Conservation (phyloP, 768 basidiomycete genomes). For the Brasilioporus rufonigricans region DNA sequence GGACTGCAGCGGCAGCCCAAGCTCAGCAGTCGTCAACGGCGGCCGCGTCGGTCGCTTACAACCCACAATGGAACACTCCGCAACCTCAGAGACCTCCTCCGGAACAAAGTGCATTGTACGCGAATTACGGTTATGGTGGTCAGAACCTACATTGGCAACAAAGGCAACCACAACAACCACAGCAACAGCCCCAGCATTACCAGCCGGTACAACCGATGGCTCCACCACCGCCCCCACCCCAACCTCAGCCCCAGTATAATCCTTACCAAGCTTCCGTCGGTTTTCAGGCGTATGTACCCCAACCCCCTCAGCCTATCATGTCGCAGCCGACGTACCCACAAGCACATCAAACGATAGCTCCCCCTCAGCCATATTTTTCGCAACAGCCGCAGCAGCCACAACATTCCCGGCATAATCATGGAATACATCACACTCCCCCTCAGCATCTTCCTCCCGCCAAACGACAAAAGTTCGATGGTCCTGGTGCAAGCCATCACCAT, state of each 20-base stretch:
- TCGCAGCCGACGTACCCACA: conserved; percentile 50
- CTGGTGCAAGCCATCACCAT: conserved; percentile 45
- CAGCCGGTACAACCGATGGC: conserved; percentile 50
- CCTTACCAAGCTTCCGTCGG: conserved; percentile 71
- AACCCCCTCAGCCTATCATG: conserved; percentile 51
- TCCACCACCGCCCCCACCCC: conserved; percentile 53
- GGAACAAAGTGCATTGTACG: conserved; percentile 83
- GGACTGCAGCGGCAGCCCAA: conserved; percentile 61
- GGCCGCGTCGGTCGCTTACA: conserved; percentile 48
- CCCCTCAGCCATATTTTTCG: conserved; percentile 41
- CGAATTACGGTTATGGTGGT: conserved; percentile 88
- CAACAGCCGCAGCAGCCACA: conserved; percentile 38
- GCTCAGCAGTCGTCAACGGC: conserved; percentile 30
- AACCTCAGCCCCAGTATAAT: conserved; percentile 64
- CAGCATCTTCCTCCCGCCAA: conserved; percentile 92
- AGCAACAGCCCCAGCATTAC: conserved; percentile 43
- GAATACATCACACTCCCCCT: conserved; percentile 60
- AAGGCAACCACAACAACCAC: conserved; percentile 62
- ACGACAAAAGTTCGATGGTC: conserved; percentile 84
- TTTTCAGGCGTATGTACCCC: conserved; percentile 67
- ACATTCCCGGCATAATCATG: conserved; percentile 49
- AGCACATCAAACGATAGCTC: conserved; percentile 34
- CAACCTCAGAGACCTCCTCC: conserved; percentile 67
- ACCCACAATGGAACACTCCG: conserved; percentile 63
- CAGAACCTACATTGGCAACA: conserved; percentile 61